phyloP scores from a whole-genome alignment of 2,329 filamentous ascomycete species.

The Fusarium musae region DNA sequence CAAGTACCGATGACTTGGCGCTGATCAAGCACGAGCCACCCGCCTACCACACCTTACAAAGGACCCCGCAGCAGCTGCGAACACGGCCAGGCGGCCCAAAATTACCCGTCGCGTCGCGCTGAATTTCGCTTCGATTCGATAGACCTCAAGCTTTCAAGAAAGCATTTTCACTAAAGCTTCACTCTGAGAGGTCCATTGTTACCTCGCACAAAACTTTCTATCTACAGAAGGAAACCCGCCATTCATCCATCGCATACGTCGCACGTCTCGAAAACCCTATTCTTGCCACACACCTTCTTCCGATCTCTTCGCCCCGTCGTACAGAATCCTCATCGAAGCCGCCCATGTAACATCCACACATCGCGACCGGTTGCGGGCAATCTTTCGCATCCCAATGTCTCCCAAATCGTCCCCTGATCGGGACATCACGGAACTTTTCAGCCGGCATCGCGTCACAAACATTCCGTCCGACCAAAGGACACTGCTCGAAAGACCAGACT shows the following conservation, averaged over 20 bases:
- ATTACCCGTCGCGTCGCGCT: constrained; percentile 39
- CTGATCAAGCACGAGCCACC: constrained; percentile 36
- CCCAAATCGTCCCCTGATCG: constrained; percentile 36
- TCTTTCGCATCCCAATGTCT: constrained; percentile 44
- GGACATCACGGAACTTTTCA: constrained; percentile 40
- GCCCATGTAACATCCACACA: constrained; percentile 39
- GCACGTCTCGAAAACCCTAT: not conserved
- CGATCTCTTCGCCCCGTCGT: not conserved
- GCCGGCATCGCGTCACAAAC: constrained; percentile 43
- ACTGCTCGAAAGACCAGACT: constrained; percentile 49
- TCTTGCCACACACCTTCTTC: not conserved
- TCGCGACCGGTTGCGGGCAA: constrained; percentile 26
- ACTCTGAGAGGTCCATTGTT: not conserved
- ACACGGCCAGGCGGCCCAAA: constrained; percentile 31
- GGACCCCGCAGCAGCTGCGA: constrained; percentile 34
- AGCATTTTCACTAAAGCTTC: constrained; percentile 12
- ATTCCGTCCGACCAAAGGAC: constrained; percentile 54
- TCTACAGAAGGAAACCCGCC: not conserved
- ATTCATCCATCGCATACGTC: not conserved
- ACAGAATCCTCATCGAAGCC: constrained; percentile 8
- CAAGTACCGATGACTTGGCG: constrained; percentile 29
- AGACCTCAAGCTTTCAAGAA: not conserved
- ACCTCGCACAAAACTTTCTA: not conserved
- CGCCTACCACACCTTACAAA: constrained; percentile 1
- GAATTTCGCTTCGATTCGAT: constrained; percentile 15